phyloP scores from a whole-genome alignment of 768 basidiomycete species.

The Coprinopsis strossmayeri region DNA sequence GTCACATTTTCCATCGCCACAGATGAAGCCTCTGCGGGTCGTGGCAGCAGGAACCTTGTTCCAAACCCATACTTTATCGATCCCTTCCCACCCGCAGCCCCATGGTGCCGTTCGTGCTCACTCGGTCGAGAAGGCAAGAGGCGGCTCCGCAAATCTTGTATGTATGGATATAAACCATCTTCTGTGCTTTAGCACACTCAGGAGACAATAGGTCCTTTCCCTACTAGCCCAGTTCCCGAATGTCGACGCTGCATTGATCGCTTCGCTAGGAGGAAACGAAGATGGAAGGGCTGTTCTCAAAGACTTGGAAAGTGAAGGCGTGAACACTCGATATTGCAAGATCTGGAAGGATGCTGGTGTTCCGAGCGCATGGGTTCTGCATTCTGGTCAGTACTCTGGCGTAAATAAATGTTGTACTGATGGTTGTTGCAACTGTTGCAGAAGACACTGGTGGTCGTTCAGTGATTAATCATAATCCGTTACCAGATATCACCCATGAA shows the following conservation, averaged over 20 bases:
- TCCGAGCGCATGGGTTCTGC: conserved; percentile 76
- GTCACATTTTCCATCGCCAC: conserved; percentile 17
- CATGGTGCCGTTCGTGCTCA: conserved; percentile 61
- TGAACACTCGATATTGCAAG: conserved; percentile 70
- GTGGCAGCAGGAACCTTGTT: conserved; percentile 80
- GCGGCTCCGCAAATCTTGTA: conserved; percentile 65
- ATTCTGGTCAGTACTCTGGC: conserved; percentile 44
- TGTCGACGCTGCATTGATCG: conserved; percentile 64
- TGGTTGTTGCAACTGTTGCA: conserved; percentile 17
- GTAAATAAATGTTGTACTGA: conserved; percentile 1
- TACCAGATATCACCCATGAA: conserved; percentile 82
- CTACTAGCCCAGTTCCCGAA: conserved; percentile 64
- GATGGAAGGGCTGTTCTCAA: conserved; percentile 59
- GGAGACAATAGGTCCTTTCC: conserved; percentile 45
- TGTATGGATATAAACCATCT: conserved; percentile 6
- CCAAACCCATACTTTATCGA: conserved; percentile 61
- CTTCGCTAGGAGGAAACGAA: conserved; percentile 65
- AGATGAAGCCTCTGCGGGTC: conserved; percentile 50
- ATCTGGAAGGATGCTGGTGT: conserved; percentile 66
- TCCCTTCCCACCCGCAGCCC: conserved; percentile 55
- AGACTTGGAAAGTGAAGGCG: conserved; percentile 60
- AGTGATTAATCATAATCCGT: conserved; percentile 81
- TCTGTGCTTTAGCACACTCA: neutral
- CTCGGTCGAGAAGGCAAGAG: conserved; percentile 58
- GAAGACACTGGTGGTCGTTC: conserved; percentile 56